These are phyloP conservation scores for Fusarium buxicola DNA, from an alignment of 2,329 filamentous ascomycete species.

Conservation along the genomic window DNA sequence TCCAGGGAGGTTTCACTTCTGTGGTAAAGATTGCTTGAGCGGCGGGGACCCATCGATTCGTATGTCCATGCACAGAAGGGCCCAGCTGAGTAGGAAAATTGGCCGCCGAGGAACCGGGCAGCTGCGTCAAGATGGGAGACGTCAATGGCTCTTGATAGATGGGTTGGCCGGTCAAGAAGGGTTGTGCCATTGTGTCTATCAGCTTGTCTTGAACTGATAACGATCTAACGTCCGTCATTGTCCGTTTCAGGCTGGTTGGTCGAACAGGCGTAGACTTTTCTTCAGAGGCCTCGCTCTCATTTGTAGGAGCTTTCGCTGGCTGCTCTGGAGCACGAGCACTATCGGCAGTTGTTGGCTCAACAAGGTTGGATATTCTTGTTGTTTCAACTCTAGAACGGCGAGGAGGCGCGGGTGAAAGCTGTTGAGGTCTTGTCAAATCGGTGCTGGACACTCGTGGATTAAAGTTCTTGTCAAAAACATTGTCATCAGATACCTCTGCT, in stretches of 20 bases:
- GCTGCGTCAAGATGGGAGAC: slow-evolving; percentile 57
- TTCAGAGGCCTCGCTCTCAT: slow-evolving; percentile 65
- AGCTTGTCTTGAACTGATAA: slow-evolving; percentile 83
- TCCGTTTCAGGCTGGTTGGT: slow-evolving; percentile 80
- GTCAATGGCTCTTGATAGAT: slow-evolving; percentile 52
- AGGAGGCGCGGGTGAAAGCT: slow-evolving; percentile 49
- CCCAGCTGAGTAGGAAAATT: slow-evolving; percentile 61
- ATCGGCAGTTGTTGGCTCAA: slow-evolving; percentile 31
- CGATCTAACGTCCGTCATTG: slow-evolving; percentile 84
- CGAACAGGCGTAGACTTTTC: slow-evolving; percentile 67
- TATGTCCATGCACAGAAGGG: slow-evolving; percentile 83
- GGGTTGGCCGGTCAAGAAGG: slow-evolving; percentile 69
- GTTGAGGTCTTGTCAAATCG: slow-evolving; percentile 56
- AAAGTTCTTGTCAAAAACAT: slow-evolving; percentile 89
- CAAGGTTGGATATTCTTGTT: slow-evolving; percentile 27
- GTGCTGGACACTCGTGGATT: slow-evolving; percentile 64
- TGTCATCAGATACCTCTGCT: slow-evolving; percentile 76
- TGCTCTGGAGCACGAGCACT: slow-evolving; percentile 56
- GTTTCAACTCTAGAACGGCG: slow-evolving; percentile 35
- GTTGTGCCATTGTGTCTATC: slow-evolving; percentile 85
- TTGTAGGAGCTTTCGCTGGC: slow-evolving; percentile 66
- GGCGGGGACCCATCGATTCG: slow-evolving; percentile 88
- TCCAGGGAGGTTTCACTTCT: slow-evolving; percentile 91
- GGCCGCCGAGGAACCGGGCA: slow-evolving; percentile 55
- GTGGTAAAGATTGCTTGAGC: slow-evolving; percentile 98